Evolutionary conservation across 768 basidiomycete species (phyloP), one percentile per base, ranked within the genome.

Genomic region (Clitopilus hobsonii): DNA sequence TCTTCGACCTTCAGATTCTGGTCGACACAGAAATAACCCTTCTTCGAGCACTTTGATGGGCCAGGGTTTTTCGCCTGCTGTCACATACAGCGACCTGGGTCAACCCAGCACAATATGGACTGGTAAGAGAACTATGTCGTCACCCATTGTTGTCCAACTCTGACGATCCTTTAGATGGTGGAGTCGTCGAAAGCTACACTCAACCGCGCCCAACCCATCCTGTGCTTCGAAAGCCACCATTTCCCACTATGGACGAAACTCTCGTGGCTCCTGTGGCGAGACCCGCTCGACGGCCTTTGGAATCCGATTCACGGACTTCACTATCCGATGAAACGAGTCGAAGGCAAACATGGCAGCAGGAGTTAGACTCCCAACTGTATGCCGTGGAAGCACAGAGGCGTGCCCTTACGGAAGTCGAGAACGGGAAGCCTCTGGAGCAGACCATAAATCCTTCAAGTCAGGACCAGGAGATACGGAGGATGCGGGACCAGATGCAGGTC

Each of bases 11-110:
- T n/a, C n/a, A n/a, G n/a, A n/a, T n/a, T n/a, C n/a, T n/a, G n/a
- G 22, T 10, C 16, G 41, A 45, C 22, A 6, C 22, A 16, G 41
- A 2, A 20, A 45, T 20, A 20, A 18, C 10, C 41, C 41, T 16
- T 20, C 41, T 10, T 18, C 41, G n/a, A n/a, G n/a, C 22, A 10
- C 22, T 4, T 10, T 45, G 18, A 45, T 45, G 22, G 22, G 22
- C n/a, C 41, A 45, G n/a, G 2, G 22, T 18, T 18, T 18, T 18
- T 18, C 41, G 8, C 57, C 49, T 5, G 53, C 59, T 2, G 36
- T 49, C 10, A 63, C 62, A 14, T 52, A 60, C 6, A 53, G 57
- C 27, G 54, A 56, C n/a, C 53, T 56, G 49, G 29, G 38, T 6
- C 57, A 54, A 24, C 27, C 27, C 2, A 50, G 57, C 11, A 54